Conservation (phyloP, 176 grass and related monocot genomes). For the Dactylis glomerata region DNA sequence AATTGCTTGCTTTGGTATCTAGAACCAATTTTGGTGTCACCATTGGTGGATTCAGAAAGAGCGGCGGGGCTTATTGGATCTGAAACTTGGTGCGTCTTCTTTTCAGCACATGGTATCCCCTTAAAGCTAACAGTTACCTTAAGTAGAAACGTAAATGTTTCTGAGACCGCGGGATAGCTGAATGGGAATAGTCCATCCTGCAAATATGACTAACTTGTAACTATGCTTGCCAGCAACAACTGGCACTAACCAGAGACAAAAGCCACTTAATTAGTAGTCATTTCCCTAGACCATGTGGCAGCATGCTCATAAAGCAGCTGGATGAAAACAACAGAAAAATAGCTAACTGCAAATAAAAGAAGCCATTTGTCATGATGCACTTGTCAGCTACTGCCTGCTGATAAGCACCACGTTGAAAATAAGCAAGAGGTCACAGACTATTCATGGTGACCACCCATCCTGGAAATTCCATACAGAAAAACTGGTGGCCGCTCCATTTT, state of each 20-base stretch:
- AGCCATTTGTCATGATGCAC: not conserved
- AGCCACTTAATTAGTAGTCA: not conserved
- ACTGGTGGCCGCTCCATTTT: not conserved
- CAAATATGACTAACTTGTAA: not conserved
- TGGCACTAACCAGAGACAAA: not conserved
- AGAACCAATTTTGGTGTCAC: not conserved
- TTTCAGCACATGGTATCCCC: not conserved
- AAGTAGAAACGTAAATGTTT: not conserved
- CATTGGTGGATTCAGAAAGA: not conserved
- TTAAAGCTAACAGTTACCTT: not conserved
- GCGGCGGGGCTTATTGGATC: not conserved
- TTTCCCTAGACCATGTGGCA: not conserved
- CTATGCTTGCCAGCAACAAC: constrained; percentile 7
- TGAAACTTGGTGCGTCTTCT: not conserved
- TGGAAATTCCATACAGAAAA: constrained; percentile 36
- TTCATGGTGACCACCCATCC: constrained; percentile 6
- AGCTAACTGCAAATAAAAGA: constrained; percentile 1
- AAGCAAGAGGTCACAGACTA: constrained; percentile 7
- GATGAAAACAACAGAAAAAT: not conserved
- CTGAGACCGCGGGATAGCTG: constrained; percentile 14
- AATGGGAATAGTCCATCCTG: not conserved
- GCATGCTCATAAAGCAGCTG: not conserved
- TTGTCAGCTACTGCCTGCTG: not conserved
- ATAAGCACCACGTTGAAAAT: not conserved
- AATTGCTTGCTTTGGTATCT: not conserved